Evolutionary conservation across 371 early-diverging fungal species (phyloP).

Genomic region (Mucor mucedo): DNA sequence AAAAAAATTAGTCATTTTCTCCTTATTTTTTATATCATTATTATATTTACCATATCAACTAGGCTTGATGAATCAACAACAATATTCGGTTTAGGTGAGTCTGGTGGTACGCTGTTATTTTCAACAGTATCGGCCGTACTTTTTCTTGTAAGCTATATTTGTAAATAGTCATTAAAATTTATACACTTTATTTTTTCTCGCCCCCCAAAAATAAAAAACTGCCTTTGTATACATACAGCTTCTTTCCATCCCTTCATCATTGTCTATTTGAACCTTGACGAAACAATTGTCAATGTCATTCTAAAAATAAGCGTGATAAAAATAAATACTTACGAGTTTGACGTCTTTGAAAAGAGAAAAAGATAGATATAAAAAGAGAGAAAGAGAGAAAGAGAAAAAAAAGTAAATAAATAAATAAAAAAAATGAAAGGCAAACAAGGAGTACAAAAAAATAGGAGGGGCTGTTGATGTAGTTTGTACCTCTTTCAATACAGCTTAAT

Average conservation of each 20-base stretch:
- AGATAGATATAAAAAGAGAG: conserved; percentile 9
- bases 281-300: background rate
- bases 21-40: background rate
- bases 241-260: conserved; percentile 54
- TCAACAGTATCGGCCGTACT: conserved; percentile 6
- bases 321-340: conserved; percentile 5
- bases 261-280: conserved; percentile 2
- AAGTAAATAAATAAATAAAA: conserved; percentile 5
- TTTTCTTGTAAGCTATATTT: conserved; percentile 34
- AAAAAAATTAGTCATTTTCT: conserved; percentile 1
- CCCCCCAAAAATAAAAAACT: background rate
- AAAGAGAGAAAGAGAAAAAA: conserved; percentile 7
- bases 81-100: conserved; percentile 19
- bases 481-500: conserved; percentile 10
- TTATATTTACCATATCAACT: conserved; percentile 11
- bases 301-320: background rate
- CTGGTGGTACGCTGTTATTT: conserved; percentile 6
- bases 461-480: conserved; percentile 11
- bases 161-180: background rate
- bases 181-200: background rate
- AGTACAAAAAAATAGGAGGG: conserved; percentile 9
- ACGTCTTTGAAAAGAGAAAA: background rate
- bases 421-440: conserved; percentile 15
- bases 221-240: conserved; percentile 26
- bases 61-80: conserved; percentile 13